These are phyloP conservation scores for Macrolepiota dolichaula DNA, from an alignment of 768 basidiomycete species.

Conservation along the genomic window DNA sequence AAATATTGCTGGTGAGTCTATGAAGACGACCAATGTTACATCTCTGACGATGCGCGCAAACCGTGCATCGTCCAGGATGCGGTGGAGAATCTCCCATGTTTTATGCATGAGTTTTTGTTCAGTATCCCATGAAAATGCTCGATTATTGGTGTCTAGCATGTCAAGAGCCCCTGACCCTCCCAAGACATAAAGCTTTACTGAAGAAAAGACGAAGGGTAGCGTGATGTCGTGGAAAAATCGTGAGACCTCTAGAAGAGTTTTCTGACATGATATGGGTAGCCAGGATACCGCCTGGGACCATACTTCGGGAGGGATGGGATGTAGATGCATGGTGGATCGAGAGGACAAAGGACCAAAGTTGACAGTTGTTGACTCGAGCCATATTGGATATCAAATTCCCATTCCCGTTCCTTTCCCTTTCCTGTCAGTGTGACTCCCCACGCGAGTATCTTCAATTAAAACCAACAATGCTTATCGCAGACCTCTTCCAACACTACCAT, in stretches of 20 bases:
- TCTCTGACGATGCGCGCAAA: conserved; percentile 34
- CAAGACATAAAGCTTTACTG: conserved; percentile 35
- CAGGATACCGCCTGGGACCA: conserved; percentile 30
- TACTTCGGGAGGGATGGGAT: conserved; percentile 32
- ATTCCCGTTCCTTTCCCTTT: neutral
- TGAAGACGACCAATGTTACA: conserved; percentile 33
- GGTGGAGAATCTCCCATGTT: conserved; percentile 37
- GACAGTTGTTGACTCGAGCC: neutral
- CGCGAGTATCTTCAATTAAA: neutral
- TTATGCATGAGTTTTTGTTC: conserved; percentile 28
- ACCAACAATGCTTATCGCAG: neutral
- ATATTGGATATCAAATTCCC: neutral
- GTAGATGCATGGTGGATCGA: conserved; percentile 14
- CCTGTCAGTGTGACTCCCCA: conserved; percentile 7
- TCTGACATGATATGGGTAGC: conserved; percentile 24
- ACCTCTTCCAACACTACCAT: conserved; percentile 17
- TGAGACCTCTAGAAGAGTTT: conserved; percentile 29
- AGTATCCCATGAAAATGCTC: conserved; percentile 24
- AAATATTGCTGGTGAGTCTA: conserved; percentile 31
- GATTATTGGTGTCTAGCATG: conserved; percentile 28
- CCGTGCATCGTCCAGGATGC: conserved; percentile 27
- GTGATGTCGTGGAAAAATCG: conserved; percentile 34
- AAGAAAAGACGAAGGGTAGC: conserved; percentile 28
- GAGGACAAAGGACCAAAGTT: neutral
- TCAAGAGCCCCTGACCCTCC: conserved; percentile 21